Evolutionary conservation across 129 eudicot species (phyloP), one percentile per base, ranked within the genome.

Genomic region (Arctium lappa): DNA sequence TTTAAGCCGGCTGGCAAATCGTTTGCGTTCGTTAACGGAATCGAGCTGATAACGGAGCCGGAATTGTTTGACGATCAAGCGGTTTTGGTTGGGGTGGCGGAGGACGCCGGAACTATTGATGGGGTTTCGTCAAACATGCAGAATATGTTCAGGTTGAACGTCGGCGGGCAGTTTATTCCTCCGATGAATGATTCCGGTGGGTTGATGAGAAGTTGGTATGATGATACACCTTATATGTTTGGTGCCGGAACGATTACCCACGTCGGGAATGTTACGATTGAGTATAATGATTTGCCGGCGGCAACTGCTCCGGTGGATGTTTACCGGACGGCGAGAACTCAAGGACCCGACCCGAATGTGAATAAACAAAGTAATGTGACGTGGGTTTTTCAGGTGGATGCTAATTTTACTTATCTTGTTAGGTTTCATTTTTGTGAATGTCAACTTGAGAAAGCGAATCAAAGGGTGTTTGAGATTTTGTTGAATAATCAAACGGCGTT

Each of bases 401-500:
- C 92, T 0, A 88, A 86, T 63, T 94, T 88, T 81, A 86, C 88
- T 29, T 94, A 91, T 84, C 77, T 94, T n/a, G 83, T 90, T 73
- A 91, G 97, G 82, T 86, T 94, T 56, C 98, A 94, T 69, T 94
- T 93, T 72, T 91, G 97, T 71, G 98, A 91, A 37, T 80, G 75
- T 22, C 79, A 80, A 10, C 65, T 82, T 40, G 82, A 75, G 10
- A 88, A 82, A 78, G 63, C 76, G 0, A 94, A 91, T 36, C 89
- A 90, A 29, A 78, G 93, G 79, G 94, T 90, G 3, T 94, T 94
- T 77, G 80, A 74, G 71, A 83, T 94, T 6, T 86, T 18, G 72
- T 77, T 94, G 68, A 94, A 94, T 80, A 92, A 92, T 66, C 89
- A 85, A 76, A 94, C 93, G 12, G 97, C 94, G 0, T 42, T 80